Evolutionary conservation across 2,329 filamentous ascomycete species (phyloP), one percentile per base, ranked within the genome.

Genomic region (Didymella keratinophila): DNA sequence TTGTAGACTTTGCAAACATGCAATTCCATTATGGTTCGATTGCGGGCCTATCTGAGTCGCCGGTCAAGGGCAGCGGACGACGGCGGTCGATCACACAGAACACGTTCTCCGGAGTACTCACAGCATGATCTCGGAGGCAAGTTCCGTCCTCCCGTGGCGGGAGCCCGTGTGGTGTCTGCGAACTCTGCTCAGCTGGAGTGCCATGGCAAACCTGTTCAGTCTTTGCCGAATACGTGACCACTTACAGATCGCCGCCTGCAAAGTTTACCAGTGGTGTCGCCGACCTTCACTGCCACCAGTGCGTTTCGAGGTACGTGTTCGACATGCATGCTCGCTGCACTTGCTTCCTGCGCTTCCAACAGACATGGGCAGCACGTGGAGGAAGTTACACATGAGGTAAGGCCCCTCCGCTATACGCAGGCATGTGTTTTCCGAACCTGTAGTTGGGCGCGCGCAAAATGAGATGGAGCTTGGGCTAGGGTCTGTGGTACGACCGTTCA

Each of bases 301-400:
- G 52, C 48, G 58, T 68, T 65, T 62, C 62, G 60, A 39, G 37
- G 57, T 43, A 52, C 58, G 61, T 58, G 62, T 54, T 63, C 52
- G 41, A 32, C 54, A 67, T 61, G 55, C 32, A 10, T n/a, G 41
- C 53, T 61, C 58, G 59, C 61, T 56, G 51, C 60, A 64, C 60
- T 56, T 64, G 56, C 51, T 42, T 60, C 44, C 48, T 61, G 57
- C 42, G 20, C 25, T 45, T 50, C 45, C 52, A 43, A 54, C 52
- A 56, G 58, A 57, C 66, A 62, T 56, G 57, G 59, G 47, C 60
- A 56, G 53, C 62, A 66, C 64, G 66, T 68, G 64, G 63, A 61
- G 55, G 16, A 43, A 18, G 14, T 23, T 42, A 51, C 56, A 41
- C 14, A 47, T 59, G 42, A 25, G 34, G 52, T 58, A 59, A 51